Base-by-base conservation (phyloP, 805 yeast species). In the Lipomyces starkeyi region DNA sequence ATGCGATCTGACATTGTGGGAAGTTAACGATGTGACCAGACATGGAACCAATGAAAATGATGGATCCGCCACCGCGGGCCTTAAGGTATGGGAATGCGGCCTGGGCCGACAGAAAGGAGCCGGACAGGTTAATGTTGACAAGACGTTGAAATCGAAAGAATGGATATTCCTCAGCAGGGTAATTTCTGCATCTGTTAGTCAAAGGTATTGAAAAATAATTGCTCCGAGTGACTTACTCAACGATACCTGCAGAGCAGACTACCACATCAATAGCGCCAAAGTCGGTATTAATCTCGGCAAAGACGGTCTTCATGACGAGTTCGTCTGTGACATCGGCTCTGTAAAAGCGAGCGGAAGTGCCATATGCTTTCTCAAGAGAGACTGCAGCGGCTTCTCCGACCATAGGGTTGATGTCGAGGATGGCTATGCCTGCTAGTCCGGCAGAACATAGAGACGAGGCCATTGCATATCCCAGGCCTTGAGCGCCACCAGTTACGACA, bases 1-100 rank as follows among this genome's bases (percentile, higher is more conserved):
- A 87, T 77, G 88, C 88, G 71, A 83, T 79, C 78, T 87, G 90
- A 13, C 89, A 89, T 80, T 87, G 91, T 53, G 91, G 91, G 81
- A 86, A 87, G 81, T 87, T 87, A 74, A 86, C 90, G 72, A 87
- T 87, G 71, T 87, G 83, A 54, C 89, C 91, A 14, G 89, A 85
- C 90, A 87, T 87, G 73, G 89, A 86, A n/a, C 89, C 91, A 74
- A 87, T 84, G 79, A 87, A 84, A 63, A 87, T 84, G 70, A 87
- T 83, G 20, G 89, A 82, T 47, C 91, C 91, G 35, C 83, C 83
- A 72, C 84, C 82, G 76, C 84, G 85, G 73, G 83, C 81, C 74
- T 86, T 87, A 83, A 87, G 85, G 67, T 87, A 88, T 72, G 85
- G 83, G 67, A 89, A 89, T 63, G 87, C 87, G 27, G 88, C 83